These are phyloP conservation scores for Mucor racemosus DNA, from an alignment of 371 early-diverging fungal species.

Conservation along the genomic window DNA sequence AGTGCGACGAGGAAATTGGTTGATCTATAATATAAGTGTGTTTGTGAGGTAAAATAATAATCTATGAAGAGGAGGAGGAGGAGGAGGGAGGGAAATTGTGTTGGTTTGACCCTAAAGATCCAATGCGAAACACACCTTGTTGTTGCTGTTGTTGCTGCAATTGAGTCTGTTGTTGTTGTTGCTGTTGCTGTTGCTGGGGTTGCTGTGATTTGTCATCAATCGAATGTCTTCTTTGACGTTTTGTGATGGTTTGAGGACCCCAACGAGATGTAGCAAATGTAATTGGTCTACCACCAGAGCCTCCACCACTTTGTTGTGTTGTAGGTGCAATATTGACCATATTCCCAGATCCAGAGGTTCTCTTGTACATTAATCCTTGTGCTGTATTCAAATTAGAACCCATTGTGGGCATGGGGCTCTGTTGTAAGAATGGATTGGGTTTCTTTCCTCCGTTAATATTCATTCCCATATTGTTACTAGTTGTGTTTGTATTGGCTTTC, in stretches of 20 bases:
- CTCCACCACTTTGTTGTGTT: slow-evolving; percentile 6
- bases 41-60: neutral
- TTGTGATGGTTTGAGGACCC: slow-evolving; percentile 32
- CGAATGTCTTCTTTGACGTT: slow-evolving; percentile 47
- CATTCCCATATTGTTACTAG: neutral
- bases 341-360: slow-evolving; percentile 1
- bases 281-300: slow-evolving; percentile 31
- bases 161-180: slow-evolving; percentile 14
- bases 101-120: slow-evolving; percentile 1
- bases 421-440: slow-evolving; percentile 18
- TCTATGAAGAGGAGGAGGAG: slow-evolving; percentile 2
- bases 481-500: neutral
- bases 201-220: slow-evolving; percentile 22
- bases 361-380: neutral
- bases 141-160: slow-evolving; percentile 15
- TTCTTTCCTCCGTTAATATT: slow-evolving; percentile 16
- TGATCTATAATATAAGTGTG: neutral
- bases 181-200: slow-evolving; percentile 12
- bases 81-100: neutral
- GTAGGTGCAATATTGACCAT: slow-evolving; percentile 16
- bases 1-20: no score
- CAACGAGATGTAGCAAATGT: slow-evolving; percentile 39
- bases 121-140: slow-evolving; percentile 13
- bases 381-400: slow-evolving; percentile 4
- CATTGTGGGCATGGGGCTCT: slow-evolving; percentile 3